Evolutionary conservation across 192 early-diverging fungal species (phyloP), one percentile per base, ranked within the genome.

Genomic region (Chytriomyces confervae): DNA sequence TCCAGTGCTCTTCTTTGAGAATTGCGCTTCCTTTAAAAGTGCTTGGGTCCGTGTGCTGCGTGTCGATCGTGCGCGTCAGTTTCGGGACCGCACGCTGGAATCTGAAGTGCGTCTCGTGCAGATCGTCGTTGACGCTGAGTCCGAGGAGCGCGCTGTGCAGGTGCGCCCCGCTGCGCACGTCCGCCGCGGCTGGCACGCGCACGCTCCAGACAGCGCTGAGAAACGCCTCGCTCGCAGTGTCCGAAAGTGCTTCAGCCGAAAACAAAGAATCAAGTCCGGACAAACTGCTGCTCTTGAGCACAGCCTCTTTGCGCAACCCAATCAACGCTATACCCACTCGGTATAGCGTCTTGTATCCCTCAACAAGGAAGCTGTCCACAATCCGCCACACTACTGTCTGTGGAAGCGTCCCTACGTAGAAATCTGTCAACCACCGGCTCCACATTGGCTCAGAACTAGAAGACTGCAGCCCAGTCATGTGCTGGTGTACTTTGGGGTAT

Each of bases 291-390:
- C 27, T 20, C 60, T 79, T 53, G 51, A 86, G 20, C 3, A 84
- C 43, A 0, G 16, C 70, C 60, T 62, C 77, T 24, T 79, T 69
- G 4, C 77, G 62, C 3, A 62, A 20, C 5, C 69, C 23, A 47
- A 86, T 50, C 50, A 85, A 45, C 8, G 72, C 84, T 3, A 83
- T 48, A 6, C 77, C 81, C 65, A 83, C 72, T 23, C 83, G 78
- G 48, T 83, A 83, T n/a, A 85, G 66, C 7, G 81, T 80, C 49
- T 78, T 82, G 72, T 81, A 85, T 0, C 85, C 85, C 62, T 86
- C 85, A 23, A 86, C 46, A 6, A 86, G 16, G 65, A 85, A 86
- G 23, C 50, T 63, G 69, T 86, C 85, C 36, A 86, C 68, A 13
- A 86, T 45, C 44, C 84, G 63, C 84, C 84, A 86, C 5, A 86